Base-by-base conservation (phyloP, 768 basidiomycete genomes). In the Gymnopilus dilepis region DNA sequence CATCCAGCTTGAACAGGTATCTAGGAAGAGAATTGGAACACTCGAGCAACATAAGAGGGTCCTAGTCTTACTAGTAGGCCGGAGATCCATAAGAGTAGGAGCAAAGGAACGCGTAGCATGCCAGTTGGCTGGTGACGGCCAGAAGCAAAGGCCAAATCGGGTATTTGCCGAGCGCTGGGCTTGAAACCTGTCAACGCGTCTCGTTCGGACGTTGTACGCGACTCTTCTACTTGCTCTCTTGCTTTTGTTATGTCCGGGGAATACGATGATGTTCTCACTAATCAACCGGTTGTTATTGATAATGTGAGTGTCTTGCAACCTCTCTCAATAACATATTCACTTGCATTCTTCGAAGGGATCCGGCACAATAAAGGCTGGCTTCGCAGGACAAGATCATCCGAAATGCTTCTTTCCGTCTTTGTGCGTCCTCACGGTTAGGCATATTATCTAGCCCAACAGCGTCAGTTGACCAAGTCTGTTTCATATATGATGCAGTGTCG, bases 351-450 rank as follows among this genome's bases (percentile, higher is more conserved):
- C 65, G 59, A 74, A 99, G 95, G 97, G 97, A 63, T 97, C 97
- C 59, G 97, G 97, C 28, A 95, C 94, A 22, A 97, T 99, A 74
- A 99, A 99, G 77, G 97, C 97, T 62, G 97, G 97, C 40, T 99
- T 99, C 73, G 97, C 97, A 56, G 97, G 97, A 47, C 93, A 98
- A 77, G 97, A 98, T 77, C 95, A 97, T 73, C 97, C 97, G 42
- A 97, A 97, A 85, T 98, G 96, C 74, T 99, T 96, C 84, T 99
- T 99, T 72, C 96, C 97, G 64, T 97, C 95, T 65, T 98, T 95
- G 96, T 97, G 78, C 80, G 95, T 87, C 71, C 71, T 66, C 65
- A 75, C 70, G 74, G 75, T 78, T 79, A 74, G 69, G 67, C 62
- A 65, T 68, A 65, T 67, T 64, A 59, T 65, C 61, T 67, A 63